Conservation (phyloP, 345 rosid genomes). For the Gossypium bickii region DNA sequence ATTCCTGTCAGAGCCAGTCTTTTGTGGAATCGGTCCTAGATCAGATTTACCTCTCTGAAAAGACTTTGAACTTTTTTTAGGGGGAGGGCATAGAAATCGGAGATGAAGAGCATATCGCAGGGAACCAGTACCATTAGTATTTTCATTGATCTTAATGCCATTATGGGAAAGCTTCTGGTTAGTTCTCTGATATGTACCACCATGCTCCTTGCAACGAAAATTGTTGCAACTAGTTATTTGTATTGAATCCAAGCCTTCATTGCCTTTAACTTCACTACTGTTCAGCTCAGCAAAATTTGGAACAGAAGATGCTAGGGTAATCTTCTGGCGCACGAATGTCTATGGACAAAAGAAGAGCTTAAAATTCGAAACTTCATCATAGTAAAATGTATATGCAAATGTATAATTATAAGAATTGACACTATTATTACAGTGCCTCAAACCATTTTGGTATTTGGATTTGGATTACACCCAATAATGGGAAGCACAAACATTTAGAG, state of each 20-base stretch:
- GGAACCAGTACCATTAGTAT: constrained; percentile 51
- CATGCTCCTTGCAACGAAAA: constrained; percentile 26
- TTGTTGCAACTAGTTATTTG: constrained; percentile 21
- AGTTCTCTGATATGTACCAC: constrained; percentile 19
- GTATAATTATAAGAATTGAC: neutral
- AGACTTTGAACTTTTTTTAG: constrained; percentile 55
- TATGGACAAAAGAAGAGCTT: constrained; percentile 17
- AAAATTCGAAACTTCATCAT: constrained; percentile 12
- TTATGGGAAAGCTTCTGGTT: constrained; percentile 27
- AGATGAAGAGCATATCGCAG: constrained; percentile 90
- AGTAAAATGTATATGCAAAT: constrained; percentile 3
- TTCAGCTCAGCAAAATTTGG: constrained; percentile 34
- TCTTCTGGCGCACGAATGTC: constrained; percentile 95
- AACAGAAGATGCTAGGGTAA: constrained; percentile 59
- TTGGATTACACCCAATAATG: neutral
- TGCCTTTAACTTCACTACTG: constrained; percentile 21
- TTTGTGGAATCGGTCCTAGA: constrained; percentile 32
- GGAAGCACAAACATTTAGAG: neutral
- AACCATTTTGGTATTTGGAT: neutral
- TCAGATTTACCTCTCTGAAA: constrained; percentile 45
- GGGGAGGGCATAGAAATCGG: constrained; percentile 66
- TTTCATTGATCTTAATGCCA: constrained; percentile 53
- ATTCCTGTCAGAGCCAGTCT: constrained; percentile 31
- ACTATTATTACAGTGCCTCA: neutral
- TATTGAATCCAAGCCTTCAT: constrained; percentile 30